Evolutionary conservation across 2,329 filamentous ascomycete genomes (phyloP), one percentile per base, ranked within the genome.

Genomic region (Chrysoporthe puriensis): DNA sequence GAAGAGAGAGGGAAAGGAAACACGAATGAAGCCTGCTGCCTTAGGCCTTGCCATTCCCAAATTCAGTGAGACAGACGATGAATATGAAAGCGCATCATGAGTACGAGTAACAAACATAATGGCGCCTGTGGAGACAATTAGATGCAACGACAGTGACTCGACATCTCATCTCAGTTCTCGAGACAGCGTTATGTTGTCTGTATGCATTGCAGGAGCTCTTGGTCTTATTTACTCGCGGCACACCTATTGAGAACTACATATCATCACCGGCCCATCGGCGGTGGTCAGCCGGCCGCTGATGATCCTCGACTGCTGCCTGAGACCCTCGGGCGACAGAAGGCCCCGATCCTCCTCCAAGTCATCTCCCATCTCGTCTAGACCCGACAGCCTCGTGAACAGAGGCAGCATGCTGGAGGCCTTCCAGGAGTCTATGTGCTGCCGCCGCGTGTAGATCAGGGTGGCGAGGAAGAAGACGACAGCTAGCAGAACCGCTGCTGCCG

Each of bases 391-490:
- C 21, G 48, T 52, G 9, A 26, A 52, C 3, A 52, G 5, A 13
- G 48, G 48, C 21, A 52, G n/a, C 48, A 52, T 32, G 48, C 48
- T 52, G 3, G 48, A 52, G 4, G 48, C 40, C 34, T 58, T 58
- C 54, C 54, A 40, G 48, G 48, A 52, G 48, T 32, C 34, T 4
- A 58, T 58, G 54, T 40, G 36, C 32, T 58, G 54, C 54, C 16
- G 32, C 6, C 5, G 34, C 32, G 34, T 3, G 34, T 58, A 40
- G 18, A 58, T 21, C 16, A 58, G 54, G 5, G 54, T 58, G 54
- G 36, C 32, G 36, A 58, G 32, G 54, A 58, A 58, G 32, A 58
- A 40, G 2, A 40, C 6, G 14, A 40, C 18, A 8, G 54, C 32
- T 13, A 58, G n/a, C 7, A 58, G 32, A 14, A 58, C 54, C 14